Evolutionary conservation across 768 basidiomycete species (phyloP).

Genomic region (Kwoniella sp.): DNA sequence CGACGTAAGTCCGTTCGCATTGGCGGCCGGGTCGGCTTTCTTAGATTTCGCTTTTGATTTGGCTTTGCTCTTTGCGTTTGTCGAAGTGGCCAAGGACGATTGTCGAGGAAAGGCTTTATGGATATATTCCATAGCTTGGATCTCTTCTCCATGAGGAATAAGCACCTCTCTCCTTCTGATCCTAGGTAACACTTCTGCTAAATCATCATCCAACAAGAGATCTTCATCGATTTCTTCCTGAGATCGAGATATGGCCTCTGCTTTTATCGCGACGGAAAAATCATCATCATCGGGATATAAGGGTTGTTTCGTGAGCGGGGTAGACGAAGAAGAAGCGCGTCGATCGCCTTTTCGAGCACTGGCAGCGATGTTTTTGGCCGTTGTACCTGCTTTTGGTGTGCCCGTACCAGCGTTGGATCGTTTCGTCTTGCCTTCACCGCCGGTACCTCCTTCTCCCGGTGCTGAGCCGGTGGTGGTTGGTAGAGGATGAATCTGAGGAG

Average conservation of each 20-base stretch:
- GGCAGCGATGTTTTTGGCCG: slow-evolving; percentile 11
- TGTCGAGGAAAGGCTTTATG: slow-evolving; percentile 14
- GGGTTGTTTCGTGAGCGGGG: neutral
- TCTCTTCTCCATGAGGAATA: slow-evolving; percentile 9
- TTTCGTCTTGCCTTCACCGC: neutral
- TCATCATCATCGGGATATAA: neutral
- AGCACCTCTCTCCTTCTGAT: slow-evolving; percentile 11
- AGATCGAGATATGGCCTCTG: too few relatives aligned
- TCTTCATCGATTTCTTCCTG: slow-evolving; percentile 22
- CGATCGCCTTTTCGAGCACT: slow-evolving; percentile 1
- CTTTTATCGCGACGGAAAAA: neutral
- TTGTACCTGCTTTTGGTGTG: neutral
- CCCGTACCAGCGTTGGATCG: neutral
- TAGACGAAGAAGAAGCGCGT: slow-evolving; percentile 1
- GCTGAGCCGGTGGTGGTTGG: neutral
- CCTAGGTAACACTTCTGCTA: slow-evolving; percentile 20
- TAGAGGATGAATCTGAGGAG: slow-evolving; percentile 6
- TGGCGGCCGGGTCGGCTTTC: neutral
- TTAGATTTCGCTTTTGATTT: slow-evolving; percentile 5
- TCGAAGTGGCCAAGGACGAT: neutral
- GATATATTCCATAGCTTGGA: slow-evolving; percentile 8
- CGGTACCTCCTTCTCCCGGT: neutral
- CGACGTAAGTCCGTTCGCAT: neutral
- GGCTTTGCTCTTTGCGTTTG: slow-evolving; percentile 6
- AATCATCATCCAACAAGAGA: slow-evolving; percentile 21